Base-by-base conservation (phyloP, 352 stramenopile species). In the Phytophthora brassicae region DNA sequence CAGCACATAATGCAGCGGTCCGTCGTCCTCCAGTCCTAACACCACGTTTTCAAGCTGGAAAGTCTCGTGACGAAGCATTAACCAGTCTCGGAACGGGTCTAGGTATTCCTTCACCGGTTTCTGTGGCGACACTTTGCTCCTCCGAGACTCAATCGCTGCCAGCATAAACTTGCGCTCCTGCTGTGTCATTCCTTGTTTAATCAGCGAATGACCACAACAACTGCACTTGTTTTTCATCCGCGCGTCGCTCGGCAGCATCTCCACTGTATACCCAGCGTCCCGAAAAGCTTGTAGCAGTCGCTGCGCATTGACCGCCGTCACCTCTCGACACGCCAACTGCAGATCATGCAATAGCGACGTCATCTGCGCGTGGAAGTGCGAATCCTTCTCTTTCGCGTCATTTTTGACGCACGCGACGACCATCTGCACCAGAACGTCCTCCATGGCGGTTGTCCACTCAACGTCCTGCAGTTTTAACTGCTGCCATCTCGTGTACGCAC, bases 1-100 rank as follows among this genome's bases (percentile, higher is more conserved):
- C 49, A 99, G 77, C 19, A 99, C 87, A 43, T 83, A 94, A 57
- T 94, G 85, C 26, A 88, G 65, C 6, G 36, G 49, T 60, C 72
- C 83, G 17, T 47, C 66, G 13, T 36, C 14, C 14, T 52, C 62
- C 5, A 31, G 31, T 20, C 58, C 24, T 16, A 26, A 33, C 26
- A 48, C 58, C 20, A 79, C 48, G 13, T 74, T 78, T 52, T 70
- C 45, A 12, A 71, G 48, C 44, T 55, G 28, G 6, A 71, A 68
- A 7, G 31, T 57, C 41, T 76, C 59, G n/a, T 81, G 70, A 42
- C 67, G 69, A 3, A 52, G 59, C 44, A 81, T 66, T 9, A 94
- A 70, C 84, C 84, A 94, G 14, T 74, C 55, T 29, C 81, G 76
- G 63, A 94, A 94, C 17, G 83, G 79, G 20, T 68, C 57, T 2